Evolutionary conservation across 2,329 filamentous ascomycete genomes (phyloP).

Genomic region (Rachicladosporium sp.): DNA sequence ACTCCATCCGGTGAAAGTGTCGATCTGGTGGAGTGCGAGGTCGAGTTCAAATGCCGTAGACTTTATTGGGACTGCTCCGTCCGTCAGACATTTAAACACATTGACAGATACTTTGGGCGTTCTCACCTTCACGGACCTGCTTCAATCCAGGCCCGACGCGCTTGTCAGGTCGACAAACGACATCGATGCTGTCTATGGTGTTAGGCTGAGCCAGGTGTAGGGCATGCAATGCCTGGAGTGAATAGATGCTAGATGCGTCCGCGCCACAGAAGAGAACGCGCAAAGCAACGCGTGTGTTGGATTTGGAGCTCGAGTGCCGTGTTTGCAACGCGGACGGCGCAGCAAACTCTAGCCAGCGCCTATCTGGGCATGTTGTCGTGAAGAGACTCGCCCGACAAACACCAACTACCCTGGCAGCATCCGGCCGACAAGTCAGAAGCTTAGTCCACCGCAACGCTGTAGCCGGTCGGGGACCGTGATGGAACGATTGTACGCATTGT

Average conservation of each 20-base stretch:
- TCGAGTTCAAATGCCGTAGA: conserved; percentile 48
- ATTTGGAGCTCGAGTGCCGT: too few relatives aligned
- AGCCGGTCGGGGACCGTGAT: too few relatives aligned
- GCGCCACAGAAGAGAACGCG: conserved; percentile 89
- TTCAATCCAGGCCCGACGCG: conserved; percentile 64
- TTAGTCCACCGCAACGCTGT: too few relatives aligned
- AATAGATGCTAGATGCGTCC: conserved; percentile 75
- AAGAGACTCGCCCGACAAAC: too few relatives aligned
- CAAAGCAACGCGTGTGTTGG: conserved; percentile 40
- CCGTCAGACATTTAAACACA: too few relatives aligned
- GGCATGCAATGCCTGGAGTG: conserved; percentile 54
- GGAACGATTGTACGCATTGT: too few relatives aligned
- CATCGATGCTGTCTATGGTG: conserved; percentile 65
- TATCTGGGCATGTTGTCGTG: too few relatives aligned
- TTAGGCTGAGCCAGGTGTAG: conserved; percentile 29
- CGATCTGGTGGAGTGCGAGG: conserved; percentile 59
- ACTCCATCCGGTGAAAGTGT: conserved; percentile 76
- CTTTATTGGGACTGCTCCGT: conserved; percentile 58
- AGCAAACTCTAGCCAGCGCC: too few relatives aligned
- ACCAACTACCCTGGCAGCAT: too few relatives aligned
- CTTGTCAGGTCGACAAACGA: conserved; percentile 72
- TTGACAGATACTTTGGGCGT: too few relatives aligned
- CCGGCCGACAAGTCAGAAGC: too few relatives aligned
- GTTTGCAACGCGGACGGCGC: too few relatives aligned
- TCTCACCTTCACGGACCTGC: conserved; percentile 52